Evolutionary conservation across 345 rosid genomes (phyloP).

Genomic region (Melaleuca quinquenervia): DNA sequence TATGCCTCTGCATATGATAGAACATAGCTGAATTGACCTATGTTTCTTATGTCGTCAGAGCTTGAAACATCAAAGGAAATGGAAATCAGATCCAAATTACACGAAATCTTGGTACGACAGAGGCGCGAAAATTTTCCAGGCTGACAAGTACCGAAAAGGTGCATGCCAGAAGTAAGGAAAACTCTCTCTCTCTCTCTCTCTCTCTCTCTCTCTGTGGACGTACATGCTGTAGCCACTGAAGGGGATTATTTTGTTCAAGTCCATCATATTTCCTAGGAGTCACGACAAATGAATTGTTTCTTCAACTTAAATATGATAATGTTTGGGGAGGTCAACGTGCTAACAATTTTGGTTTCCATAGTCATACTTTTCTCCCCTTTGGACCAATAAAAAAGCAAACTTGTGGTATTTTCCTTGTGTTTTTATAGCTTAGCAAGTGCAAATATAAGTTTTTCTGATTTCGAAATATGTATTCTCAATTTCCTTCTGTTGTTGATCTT

Average conservation of each 20-base stretch:
- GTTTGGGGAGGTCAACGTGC: not conserved
- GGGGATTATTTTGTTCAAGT: not conserved
- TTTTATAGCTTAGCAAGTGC: not conserved
- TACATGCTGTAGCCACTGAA: no score
- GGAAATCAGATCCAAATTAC: slow-evolving; percentile 76
- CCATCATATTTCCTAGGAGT: not conserved
- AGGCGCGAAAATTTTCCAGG: slow-evolving; percentile 61
- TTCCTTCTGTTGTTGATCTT: not conserved
- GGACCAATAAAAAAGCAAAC: not conserved
- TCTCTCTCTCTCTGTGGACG: not conserved
- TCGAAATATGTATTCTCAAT: not conserved
- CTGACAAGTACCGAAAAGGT: slow-evolving; percentile 64
- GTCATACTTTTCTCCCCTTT: not conserved
- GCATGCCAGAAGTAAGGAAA: slow-evolving; percentile 57
- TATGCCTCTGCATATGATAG: not conserved
- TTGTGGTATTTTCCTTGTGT: not conserved
- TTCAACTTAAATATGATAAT: not conserved
- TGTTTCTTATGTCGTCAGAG: slow-evolving; percentile 19
- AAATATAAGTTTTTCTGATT: not conserved
- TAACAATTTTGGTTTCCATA: not conserved
- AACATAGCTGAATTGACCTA: not conserved
- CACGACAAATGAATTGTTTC: not conserved
- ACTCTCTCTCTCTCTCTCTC: not conserved
- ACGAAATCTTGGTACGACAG: slow-evolving; percentile 69
- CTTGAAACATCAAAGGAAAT: slow-evolving; percentile 80